Base-by-base conservation (phyloP, 495 filamentous ascomycete species). In the Neurospora hispaniola region DNA sequence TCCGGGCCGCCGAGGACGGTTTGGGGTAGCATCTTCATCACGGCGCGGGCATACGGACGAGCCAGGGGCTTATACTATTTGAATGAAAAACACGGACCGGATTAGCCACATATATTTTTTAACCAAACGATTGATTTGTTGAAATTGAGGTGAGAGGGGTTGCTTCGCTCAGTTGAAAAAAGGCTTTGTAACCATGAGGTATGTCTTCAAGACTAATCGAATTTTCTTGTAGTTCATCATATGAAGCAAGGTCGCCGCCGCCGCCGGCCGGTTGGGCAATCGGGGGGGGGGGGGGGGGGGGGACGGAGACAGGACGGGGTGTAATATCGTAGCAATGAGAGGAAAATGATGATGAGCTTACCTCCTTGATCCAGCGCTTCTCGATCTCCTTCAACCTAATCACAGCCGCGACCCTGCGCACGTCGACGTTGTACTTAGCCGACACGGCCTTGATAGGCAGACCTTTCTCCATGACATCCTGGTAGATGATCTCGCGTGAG, bases 161-260 rank as follows among this genome's bases (percentile, higher is more conserved):
- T 70, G 43, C 16, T 38, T 70, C 5, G 18, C 23, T 48, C 23
- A 48, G n/a, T 27, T 48, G 11, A 42, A 73, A 44, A 44, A 54
- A 68, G 69, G 71, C 71, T 71, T 86, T 89, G 82, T 94, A 93
- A 93, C 89, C 91, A 94, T 89, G 82, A 78, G 84, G 74, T 84
- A 76, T 89, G 93, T 98, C 95, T 97, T 98, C 86, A 95, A 98
- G 95, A 98, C 95, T 97, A 97, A 99, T 98, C 95, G 94, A 90
- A 89, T 87, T 88, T 87, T 88, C 85, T 93, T 91, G 90, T 91
- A 91, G 91, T 75, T 85, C 86, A 89, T 86, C 84, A 86, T 84
- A 69, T 66, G 71, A 80, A 72, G 40, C 73, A 73, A 74, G 23
- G 54, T 35, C 18, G 44, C 48, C 48, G 27, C 31, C 27, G 54